Percentiles rank a stretch among this genome's conserved stretches.
phyloP scores from a whole-genome alignment of 345 rosid species.

The Turritis glabra region DNA sequence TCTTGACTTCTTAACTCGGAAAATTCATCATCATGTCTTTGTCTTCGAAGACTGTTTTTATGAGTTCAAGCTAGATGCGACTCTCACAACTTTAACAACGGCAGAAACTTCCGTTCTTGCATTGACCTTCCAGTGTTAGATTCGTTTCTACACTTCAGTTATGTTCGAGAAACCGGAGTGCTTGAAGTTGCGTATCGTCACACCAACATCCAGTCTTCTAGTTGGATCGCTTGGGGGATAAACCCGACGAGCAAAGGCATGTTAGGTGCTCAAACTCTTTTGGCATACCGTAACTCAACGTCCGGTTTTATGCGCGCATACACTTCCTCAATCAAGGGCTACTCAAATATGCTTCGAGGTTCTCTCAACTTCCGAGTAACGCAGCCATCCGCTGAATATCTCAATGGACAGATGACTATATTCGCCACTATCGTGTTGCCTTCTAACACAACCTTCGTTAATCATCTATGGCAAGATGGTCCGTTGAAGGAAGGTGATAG shows the following conservation, averaged over 20 bases:
- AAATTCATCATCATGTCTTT: too few relatives aligned
- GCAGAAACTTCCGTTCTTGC: neutral
- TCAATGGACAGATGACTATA: too few relatives aligned
- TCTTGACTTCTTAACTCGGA: too few relatives aligned
- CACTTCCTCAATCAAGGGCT: slow-evolving; percentile 46
- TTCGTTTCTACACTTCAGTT: slow-evolving; percentile 54
- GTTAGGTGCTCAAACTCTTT: slow-evolving; percentile 52
- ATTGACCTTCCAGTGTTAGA: neutral
- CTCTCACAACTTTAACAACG: slow-evolving; percentile 14
- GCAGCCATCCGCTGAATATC: too few relatives aligned
- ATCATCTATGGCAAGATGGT: too few relatives aligned
- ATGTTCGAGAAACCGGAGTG: slow-evolving; percentile 44
- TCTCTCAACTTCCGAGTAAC: too few relatives aligned
- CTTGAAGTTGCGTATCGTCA: slow-evolving; percentile 63
- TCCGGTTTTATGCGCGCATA: slow-evolving; percentile 56
- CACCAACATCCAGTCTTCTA: slow-evolving; percentile 38
- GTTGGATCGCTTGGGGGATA: slow-evolving; percentile 63
- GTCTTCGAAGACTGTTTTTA: too few relatives aligned
- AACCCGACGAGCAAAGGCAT: slow-evolving; percentile 42
- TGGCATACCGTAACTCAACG: slow-evolving; percentile 51
- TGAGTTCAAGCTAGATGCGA: neutral
- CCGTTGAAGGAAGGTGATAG: too few relatives aligned
- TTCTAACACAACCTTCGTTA: too few relatives aligned
- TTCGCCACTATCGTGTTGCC: too few relatives aligned
- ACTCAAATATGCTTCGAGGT: too few relatives aligned